Evolutionary conservation across 345 rosid genomes (phyloP).

Genomic region (Syzygium aromaticum): DNA sequence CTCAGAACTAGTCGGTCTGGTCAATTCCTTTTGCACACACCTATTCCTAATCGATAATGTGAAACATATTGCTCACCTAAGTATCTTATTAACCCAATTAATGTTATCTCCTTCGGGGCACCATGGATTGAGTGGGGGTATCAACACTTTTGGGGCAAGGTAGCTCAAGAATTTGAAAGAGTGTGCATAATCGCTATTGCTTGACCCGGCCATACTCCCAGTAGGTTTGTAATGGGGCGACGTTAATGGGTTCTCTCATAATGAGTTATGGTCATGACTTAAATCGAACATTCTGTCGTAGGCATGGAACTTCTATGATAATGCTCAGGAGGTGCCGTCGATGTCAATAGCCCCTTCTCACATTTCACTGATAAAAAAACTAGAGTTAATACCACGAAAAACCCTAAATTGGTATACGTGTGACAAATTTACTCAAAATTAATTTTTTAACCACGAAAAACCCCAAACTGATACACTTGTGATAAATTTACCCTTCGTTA

Average conservation of each 20-base stretch:
- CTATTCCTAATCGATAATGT: no score
- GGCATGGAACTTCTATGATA: neutral
- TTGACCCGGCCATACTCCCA: neutral
- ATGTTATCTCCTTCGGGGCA: neutral
- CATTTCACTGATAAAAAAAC: neutral
- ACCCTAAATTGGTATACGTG: no score
- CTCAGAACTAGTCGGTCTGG: accelerated
- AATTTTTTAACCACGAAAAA: no score
- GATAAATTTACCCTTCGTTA: no score
- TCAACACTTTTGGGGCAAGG: neutral
- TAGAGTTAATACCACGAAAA: no score
- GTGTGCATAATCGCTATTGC: neutral
- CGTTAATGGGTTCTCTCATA: neutral
- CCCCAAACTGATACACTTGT: no score
- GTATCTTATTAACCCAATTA: no score
- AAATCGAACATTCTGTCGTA: no score
- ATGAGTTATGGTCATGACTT: neutral
- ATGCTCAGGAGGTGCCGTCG: neutral
- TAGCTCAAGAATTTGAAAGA: neutral
- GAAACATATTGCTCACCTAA: no score
- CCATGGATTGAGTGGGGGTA: neutral
- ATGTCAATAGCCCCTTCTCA: neutral
- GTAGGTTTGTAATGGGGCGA: no score
- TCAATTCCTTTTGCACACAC: no score
- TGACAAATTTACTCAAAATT: no score